Base-by-base conservation (phyloP, 331 rosid genomes). In the Cydonia oblonga region DNA sequence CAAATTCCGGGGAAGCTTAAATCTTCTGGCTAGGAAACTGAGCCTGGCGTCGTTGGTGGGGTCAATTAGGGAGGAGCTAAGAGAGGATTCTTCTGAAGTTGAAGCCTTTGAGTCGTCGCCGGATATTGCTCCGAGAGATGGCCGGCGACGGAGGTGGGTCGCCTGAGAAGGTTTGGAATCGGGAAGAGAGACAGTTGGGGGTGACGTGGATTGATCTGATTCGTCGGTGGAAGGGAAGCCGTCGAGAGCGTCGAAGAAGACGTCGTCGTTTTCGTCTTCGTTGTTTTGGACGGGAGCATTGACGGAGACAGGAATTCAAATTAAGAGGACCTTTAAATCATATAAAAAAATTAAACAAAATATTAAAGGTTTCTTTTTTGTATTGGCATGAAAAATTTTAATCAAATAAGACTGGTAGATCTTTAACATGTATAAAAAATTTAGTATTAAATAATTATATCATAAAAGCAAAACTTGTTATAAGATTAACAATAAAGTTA, bases 221-320 rank as follows among this genome's bases (percentile, higher is more conserved):
- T 77, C 64, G 51, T 75, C 76, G 7, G 70, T 2, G 80, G 69
- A 16, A 70, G 76, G 84, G 67, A 84, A 79, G 6, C 59, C 70
- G 68, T 75, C 84, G 33, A 51, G 44, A 6, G 87, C 79, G 60
- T 92, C 91, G 81, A 62, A 9, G 82, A 84, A 83, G 54, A 75
- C 68, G 81, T 69, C 88, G 60, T 76, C 91, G 75, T 83, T 38
- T 53, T 82, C 82, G 8, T 76, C 52, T 58, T 60, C 89, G 20
- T 56, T 38, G 76, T 20, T 73, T 66, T 87, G n/a, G n/a, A n/a
- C n/a, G n/a, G n/a, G n/a, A n/a, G n/a, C n/a, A n/a, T n/a, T n/a
- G n/a, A n/a, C n/a, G n/a, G n/a, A n/a, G n/a, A n/a, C n/a, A n/a
- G n/a, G n/a, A n/a, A n/a, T n/a, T n/a, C n/a, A n/a, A n/a, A n/a